Percentiles rank a stretch among this genome's conserved stretches.
Conservation (phyloP, 129 eudicot genomes). For the Flaveria bidentis region DNA sequence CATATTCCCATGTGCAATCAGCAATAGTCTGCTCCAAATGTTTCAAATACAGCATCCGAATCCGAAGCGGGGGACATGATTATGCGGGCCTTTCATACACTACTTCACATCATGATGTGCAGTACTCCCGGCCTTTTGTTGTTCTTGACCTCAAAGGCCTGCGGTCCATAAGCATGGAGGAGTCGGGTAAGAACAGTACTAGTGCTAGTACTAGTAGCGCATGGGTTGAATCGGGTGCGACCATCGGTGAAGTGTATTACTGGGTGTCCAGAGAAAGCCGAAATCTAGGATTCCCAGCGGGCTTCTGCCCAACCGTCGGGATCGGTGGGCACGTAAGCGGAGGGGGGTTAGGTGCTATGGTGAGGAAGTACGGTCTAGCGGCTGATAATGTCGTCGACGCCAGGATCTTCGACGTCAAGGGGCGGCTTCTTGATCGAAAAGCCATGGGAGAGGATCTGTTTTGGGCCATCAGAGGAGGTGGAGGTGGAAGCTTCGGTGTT, state of each 20-base stretch:
- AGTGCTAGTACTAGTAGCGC: background rate
- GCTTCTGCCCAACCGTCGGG: background rate
- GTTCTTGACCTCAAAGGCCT: background rate
- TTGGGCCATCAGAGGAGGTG: conserved; percentile 13
- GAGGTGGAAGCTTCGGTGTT: conserved; percentile 11
- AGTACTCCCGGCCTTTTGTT: conserved; percentile 27
- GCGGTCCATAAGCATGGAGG: background rate
- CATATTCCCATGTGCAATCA: conserved; percentile 30
- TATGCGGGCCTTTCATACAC: conserved; percentile 49
- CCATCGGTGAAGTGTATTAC: background rate
- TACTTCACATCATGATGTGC: conserved; percentile 21
- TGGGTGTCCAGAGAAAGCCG: background rate
- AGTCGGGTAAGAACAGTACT: background rate
- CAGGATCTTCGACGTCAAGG: background rate
- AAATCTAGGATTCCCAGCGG: conserved; percentile 17
- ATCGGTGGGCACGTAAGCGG: conserved; percentile 2
- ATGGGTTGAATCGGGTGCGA: conserved; percentile 2
- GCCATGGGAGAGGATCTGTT: conserved; percentile 10
- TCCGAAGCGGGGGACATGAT: conserved; percentile 53
- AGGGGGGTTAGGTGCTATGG: background rate
- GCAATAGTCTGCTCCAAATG: conserved; percentile 35
- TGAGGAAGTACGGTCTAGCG: conserved; percentile 7
- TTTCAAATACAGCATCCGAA: conserved; percentile 29
- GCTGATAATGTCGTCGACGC: conserved; percentile 1
- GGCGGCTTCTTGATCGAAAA: background rate